Percentiles rank a stretch among this genome's conserved stretches.
Conservation (phyloP, 1,284 basidiomycete species). For the Naganishia albida region DNA sequence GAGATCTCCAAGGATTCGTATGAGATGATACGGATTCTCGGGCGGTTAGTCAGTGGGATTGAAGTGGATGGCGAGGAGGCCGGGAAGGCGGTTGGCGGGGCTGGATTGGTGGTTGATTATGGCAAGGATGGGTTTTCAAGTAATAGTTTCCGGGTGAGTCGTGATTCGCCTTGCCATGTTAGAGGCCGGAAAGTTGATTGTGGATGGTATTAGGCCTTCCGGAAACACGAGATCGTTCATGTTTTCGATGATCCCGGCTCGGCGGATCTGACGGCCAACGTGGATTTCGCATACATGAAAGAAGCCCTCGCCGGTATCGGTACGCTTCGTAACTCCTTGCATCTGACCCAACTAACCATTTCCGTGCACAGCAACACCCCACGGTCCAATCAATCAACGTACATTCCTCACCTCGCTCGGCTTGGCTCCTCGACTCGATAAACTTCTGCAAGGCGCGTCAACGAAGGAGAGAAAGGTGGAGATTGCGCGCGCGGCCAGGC, state of each 20-base stretch:
- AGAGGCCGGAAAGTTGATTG: not conserved
- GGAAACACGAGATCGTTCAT: slow-evolving; percentile 80
- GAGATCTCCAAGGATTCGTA: slow-evolving; percentile 76
- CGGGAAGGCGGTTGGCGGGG: slow-evolving; percentile 60
- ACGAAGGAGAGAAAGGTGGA: slow-evolving; percentile 57
- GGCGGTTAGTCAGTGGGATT: slow-evolving; percentile 60
- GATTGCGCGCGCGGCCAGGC: slow-evolving; percentile 56
- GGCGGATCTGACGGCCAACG: slow-evolving; percentile 91
- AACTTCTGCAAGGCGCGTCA: slow-evolving; percentile 59
- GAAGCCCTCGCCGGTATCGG: slow-evolving; percentile 71
- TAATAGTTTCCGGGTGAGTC: slow-evolving; percentile 74
- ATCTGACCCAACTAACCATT: slow-evolving; percentile 7
- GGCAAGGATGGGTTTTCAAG: slow-evolving; percentile 72
- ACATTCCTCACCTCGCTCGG: slow-evolving; percentile 73
- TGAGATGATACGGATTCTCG: slow-evolving; percentile 67
- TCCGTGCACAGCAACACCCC: slow-evolving; percentile 53
- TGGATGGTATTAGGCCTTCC: slow-evolving; percentile 74
- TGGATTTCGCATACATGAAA: slow-evolving; percentile 86
- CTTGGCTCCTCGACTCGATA: slow-evolving; percentile 63
- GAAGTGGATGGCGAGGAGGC: slow-evolving; percentile 10
- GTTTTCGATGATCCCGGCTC: slow-evolving; percentile 82
- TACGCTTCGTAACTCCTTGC: slow-evolving; percentile 48
- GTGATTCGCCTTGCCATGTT: not conserved
- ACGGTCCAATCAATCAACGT: slow-evolving; percentile 69
- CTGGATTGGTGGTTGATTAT: slow-evolving; percentile 87